These are phyloP conservation scores for Metarhizium humberi DNA, from an alignment of 2,329 filamentous ascomycete genomes.

Conservation along the genomic window DNA sequence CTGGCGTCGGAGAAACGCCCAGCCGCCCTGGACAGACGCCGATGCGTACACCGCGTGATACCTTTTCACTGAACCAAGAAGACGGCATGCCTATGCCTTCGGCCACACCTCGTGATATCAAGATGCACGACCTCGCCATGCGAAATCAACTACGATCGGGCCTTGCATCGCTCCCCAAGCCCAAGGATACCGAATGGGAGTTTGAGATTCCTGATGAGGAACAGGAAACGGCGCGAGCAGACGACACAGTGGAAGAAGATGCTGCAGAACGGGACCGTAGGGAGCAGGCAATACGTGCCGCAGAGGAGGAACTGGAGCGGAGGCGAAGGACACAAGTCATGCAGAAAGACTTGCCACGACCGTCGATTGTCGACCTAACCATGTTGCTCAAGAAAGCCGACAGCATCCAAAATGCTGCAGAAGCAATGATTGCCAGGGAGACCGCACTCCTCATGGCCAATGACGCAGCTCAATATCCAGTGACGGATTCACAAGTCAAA, in stretches of 20 bases:
- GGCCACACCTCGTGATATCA: constrained; percentile 69
- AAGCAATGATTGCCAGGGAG: constrained; percentile 65
- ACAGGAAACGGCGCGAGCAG: constrained; percentile 41
- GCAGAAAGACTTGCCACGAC: constrained; percentile 73
- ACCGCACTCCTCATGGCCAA: constrained; percentile 71
- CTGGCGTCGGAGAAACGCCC: constrained; percentile 59
- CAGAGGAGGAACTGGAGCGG: constrained; percentile 67
- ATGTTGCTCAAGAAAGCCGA: constrained; percentile 56
- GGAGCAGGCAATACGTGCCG: constrained; percentile 64
- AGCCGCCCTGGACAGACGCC: constrained; percentile 69
- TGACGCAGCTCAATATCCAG: constrained; percentile 66
- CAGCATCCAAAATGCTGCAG: constrained; percentile 51
- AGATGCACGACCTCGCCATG: constrained; percentile 57
- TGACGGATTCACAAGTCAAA: constrained; percentile 57
- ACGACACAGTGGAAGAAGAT: constrained; percentile 45
- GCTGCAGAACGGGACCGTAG: constrained; percentile 69
- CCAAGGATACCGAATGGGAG: constrained; percentile 91
- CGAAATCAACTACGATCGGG: constrained; percentile 61
- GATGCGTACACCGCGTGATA: constrained; percentile 80
- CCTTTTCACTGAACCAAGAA: constrained; percentile 70
- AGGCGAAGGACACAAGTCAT: constrained; percentile 84
- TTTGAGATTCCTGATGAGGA: constrained; percentile 83
- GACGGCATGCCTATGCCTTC: constrained; percentile 58
- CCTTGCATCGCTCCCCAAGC: constrained; percentile 78
- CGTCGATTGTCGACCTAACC: constrained; percentile 61